Conservation (phyloP, 352 stramenopile species). For the Phytophthora foliorum region DNA sequence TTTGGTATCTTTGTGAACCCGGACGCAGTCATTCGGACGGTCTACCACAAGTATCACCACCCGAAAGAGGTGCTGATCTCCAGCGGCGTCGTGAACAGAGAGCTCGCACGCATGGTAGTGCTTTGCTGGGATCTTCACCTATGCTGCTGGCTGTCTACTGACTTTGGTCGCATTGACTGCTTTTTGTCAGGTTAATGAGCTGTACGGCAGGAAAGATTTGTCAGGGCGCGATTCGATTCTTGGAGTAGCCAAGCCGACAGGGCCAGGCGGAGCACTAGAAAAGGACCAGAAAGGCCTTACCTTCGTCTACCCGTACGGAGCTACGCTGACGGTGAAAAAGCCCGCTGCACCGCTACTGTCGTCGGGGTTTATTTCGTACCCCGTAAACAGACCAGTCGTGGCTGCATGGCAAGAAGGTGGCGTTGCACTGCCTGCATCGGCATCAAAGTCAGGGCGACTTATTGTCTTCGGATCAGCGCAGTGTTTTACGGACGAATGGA, state of each 20-base stretch:
- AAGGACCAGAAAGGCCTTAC: slow-evolving; percentile 91
- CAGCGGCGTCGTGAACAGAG: slow-evolving; percentile 94
- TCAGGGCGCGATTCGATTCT: slow-evolving; percentile 29
- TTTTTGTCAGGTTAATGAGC: slow-evolving; percentile 52
- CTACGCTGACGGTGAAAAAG: slow-evolving; percentile 94
- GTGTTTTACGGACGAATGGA: slow-evolving; percentile 96
- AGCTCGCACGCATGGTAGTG: slow-evolving; percentile 85
- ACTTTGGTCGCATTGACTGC: neutral
- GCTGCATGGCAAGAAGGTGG: slow-evolving; percentile 91
- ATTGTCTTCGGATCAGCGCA: slow-evolving; percentile 93
- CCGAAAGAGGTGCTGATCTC: slow-evolving; percentile 97
- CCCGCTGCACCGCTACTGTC: slow-evolving; percentile 88
- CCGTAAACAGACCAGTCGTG: slow-evolving; percentile 94
- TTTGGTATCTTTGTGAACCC: slow-evolving; percentile 90
- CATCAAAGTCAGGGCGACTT: slow-evolving; percentile 67
- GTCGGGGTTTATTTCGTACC: slow-evolving; percentile 96
- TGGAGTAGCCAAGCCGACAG: slow-evolving; percentile 20
- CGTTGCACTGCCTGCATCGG: slow-evolving; percentile 52
- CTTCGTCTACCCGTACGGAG: slow-evolving; percentile 97
- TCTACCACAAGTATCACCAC: slow-evolving; percentile 98
- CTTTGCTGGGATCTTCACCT: neutral
- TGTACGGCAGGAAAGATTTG: slow-evolving; percentile 77
- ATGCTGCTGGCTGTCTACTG: neutral
- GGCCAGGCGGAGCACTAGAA: slow-evolving; percentile 57
- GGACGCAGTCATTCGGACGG: slow-evolving; percentile 92